Evolutionary conservation across 225 moss, liverwort and hornwort species (phyloP).

Genomic region (Sphagnum tenellum): DNA sequence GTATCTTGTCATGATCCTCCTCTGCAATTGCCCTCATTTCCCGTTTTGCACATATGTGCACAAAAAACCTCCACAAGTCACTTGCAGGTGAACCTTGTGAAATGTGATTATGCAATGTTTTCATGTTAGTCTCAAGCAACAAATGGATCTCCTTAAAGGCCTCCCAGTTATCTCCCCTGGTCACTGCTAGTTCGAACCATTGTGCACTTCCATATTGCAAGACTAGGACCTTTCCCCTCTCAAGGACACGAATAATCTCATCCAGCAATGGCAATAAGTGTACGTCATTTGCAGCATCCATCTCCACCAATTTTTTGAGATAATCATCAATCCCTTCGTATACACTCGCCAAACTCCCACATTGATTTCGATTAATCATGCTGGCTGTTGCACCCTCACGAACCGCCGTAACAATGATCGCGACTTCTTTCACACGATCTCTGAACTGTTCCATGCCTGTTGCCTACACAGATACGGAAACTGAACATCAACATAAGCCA

Average conservation of each 20-base stretch:
- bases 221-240: not conserved
- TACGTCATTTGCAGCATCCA: not conserved
- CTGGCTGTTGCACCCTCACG: too few species aligned
- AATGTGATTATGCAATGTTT: not conserved
- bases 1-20: slow-evolving; percentile 1
- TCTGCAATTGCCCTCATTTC: not conserved
- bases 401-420: not conserved
- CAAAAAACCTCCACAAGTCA: too few species aligned
- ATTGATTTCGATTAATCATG: slow-evolving; percentile 2
- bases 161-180: not conserved
- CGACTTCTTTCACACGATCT: not conserved
- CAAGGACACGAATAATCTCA: not conserved
- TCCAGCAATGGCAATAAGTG: not conserved
- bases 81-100: too few species aligned
- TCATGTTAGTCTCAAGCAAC: not conserved
- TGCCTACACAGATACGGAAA: too few species aligned
- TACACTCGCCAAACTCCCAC: slow-evolving; percentile 1
- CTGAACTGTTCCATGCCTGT: too few species aligned
- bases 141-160: not conserved
- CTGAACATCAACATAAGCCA: too few species aligned
- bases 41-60: not conserved
- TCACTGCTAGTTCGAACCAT: not conserved
- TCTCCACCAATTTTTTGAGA: not conserved
- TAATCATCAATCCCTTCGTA: not conserved
- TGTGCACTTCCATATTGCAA: not conserved